Base-by-base conservation (phyloP, 495 filamentous ascomycete genomes). In the Aspergillus sclerotiicarbonarius region DNA sequence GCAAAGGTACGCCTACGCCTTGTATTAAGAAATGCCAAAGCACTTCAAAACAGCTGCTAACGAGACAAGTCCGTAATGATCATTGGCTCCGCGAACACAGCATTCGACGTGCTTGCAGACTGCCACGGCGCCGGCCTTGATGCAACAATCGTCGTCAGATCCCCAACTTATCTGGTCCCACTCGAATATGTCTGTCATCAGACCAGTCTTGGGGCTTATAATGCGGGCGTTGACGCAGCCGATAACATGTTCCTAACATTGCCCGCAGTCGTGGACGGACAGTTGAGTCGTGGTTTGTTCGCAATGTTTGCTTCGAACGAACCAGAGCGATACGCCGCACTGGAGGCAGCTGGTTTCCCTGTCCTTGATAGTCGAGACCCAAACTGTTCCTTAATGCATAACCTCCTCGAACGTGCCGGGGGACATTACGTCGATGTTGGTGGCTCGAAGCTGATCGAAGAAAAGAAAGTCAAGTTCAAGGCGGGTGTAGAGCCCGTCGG, bases 341-440 rank as follows among this genome's bases (percentile, higher is more conserved):
- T 68, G 6, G 52, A 52, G 46, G 48, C 50, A 21, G 54, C 54
- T 15, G 66, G 61, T 8, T 64, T 65, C 50, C 63, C 60, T 7
- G 66, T 62, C n/a, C 32, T 64, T n/a, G 62, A 69, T 30, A 69
- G 67, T 29, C 16, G 32, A 6, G 43, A 63, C 32, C 60, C 60
- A 7, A 37, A 43, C 8, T 50, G 16, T 29, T 31, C 53, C n/a
- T 44, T 69, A 20, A 62, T 62, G 52, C 57, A 61, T 50, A 63
- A 66, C 31, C 53, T 69, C 10, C 47, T 69, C 6, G 67, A 69
- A 30, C 57, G 59, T 0, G 61, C 61, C 15, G 75, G 75, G 9
- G 75, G 46, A 13, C 71, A 78, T 58, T 74, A 78, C 49, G 64
- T 78, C 8, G 73, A 78, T 55, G 65, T 75, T 8, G 73, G 73